Evolutionary conservation across 2,329 filamentous ascomycete species (phyloP), one percentile per base, ranked within the genome.

Genomic region (Knufia petricola): DNA sequence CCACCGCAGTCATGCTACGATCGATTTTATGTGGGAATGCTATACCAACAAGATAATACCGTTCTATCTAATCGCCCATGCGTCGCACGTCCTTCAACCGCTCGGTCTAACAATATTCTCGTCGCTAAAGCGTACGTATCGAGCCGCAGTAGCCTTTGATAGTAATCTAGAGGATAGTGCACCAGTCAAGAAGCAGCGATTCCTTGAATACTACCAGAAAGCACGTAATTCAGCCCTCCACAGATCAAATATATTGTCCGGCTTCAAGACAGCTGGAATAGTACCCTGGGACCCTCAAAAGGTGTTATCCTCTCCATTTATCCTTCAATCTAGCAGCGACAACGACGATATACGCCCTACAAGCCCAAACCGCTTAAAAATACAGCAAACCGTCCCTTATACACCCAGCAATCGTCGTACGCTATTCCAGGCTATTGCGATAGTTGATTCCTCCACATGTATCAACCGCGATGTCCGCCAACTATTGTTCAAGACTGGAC

Each of bases 71-170:
- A 49, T 52, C 21, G 45, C 48, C n/a, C 48, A 60, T 55, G 39
- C 49, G 59, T 67, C 53, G 8, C 44, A 59, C 42, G 34, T 58
- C 17, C 46, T 55, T 8, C 38, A 58, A 47, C 55, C 53, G 31
- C 50, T 59, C 21, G 50, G 58, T 52, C 43, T 55, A 31, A 31
- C 53, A 8, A 47, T 20, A 36, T 55, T 55, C 49, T 55, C 49
- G 34, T 49, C 38, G 13, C 17, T 52, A 10, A 53, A 55, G 46
- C 49, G 40, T 31, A 31, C 9, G 13, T 43, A 43, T 31, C 40
- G 40, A 28, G 40, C 26, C n/a, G 24, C 40, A 15, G 40, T 43
- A 13, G 20, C 21, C 40, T 31, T 43, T 15, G 6, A 43, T 15
- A 43, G 40, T 21, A 4, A 43, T 28, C 8, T 43, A 6, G 26